Base-by-base conservation (phyloP, 164 flowering plant species). In the Annona cherimola region DNA sequence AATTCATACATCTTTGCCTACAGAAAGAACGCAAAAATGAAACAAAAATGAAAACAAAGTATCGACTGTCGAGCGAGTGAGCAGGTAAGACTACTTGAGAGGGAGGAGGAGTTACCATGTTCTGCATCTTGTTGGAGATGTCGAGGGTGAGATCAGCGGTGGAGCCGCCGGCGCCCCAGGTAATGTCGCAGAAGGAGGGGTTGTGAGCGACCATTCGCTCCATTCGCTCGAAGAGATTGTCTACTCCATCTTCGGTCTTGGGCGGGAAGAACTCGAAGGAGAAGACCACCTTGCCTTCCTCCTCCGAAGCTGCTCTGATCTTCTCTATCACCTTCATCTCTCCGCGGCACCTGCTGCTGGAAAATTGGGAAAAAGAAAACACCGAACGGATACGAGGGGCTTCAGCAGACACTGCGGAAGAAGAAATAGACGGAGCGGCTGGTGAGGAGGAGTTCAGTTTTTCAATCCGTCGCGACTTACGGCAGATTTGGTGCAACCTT, bases 151-250 rank as follows among this genome's bases (percentile, higher is more conserved):
- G 89, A 82, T 93, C 97, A 1, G 97, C 97, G 12, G 98, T 95
- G 69, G 98, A 88, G 5, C 99, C 97, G 57, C 98, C 98, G 20
- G 99, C 98, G 0, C 99, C 96, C 99, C 99, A 96, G 0, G 99
- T 93, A 74, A 96, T 91, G 80, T 93, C 98, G 82, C 98, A 96
- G 85, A 96, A 96, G 1, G 92, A 42, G 1, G 99, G 99, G 70
- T 79, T 82, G 79, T 90, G 90, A 4, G 92, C 77, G 57, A 92
- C 98, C 97, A 96, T 93, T 0, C 97, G 84, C 41, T 93, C 97
- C 98, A 96, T 96, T 67, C 86, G 71, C 77, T 93, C 98, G 82
- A 93, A 88, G 18, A 93, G 87, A 78, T 92, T 90, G 55, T 93
- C 98, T 4, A 93, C 97, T 0, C 93, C 99, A 78, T 93, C 98